These are phyloP conservation scores for Aureobasidium mangrovei DNA, from an alignment of 2,329 filamentous ascomycete genomes.

Conservation along the genomic window DNA sequence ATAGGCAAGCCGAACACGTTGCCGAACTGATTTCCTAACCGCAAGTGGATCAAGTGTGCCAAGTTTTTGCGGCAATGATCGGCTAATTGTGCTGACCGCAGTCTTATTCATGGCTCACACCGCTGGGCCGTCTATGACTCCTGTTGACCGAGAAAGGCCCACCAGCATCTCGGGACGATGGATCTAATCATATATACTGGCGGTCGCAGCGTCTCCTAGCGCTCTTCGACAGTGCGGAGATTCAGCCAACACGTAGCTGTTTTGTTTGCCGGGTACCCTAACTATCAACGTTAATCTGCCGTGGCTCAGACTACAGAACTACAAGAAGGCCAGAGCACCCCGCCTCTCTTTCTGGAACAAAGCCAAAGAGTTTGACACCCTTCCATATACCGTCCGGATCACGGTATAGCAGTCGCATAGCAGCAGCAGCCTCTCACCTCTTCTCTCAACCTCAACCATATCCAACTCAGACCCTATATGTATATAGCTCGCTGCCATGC, in stretches of 20 bases:
- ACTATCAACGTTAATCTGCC: conserved; percentile 9
- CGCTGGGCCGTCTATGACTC: conserved; percentile 13
- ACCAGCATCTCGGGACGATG: conserved; percentile 7
- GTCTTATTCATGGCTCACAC: conserved; percentile 6
- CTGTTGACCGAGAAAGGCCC: conserved; percentile 9
- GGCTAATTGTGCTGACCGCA: background rate
- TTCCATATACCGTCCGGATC: conserved; percentile 11
- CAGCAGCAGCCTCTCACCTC: conserved; percentile 4
- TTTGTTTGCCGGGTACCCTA: conserved; percentile 10
- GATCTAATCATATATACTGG: conserved; percentile 1
- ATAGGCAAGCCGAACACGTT: conserved; percentile 6
- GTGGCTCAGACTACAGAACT: background rate
- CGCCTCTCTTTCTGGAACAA: conserved; percentile 7
- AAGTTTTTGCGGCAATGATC: background rate
- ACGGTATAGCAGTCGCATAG: conserved; percentile 10
- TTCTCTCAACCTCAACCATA: conserved; percentile 4
- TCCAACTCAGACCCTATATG: background rate
- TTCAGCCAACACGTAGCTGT: conserved; percentile 12
- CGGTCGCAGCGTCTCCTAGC: conserved; percentile 9
- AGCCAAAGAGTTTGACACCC: background rate
- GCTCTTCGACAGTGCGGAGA: conserved; percentile 4
- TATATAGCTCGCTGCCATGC: conserved; percentile 11
- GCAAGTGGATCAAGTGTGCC: background rate
- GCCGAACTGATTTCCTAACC: conserved; percentile 9
- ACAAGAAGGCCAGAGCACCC: conserved; percentile 12